These are phyloP conservation scores for Diaporthe eres DNA, from an alignment of 2,329 filamentous ascomycete species.

Conservation along the genomic window DNA sequence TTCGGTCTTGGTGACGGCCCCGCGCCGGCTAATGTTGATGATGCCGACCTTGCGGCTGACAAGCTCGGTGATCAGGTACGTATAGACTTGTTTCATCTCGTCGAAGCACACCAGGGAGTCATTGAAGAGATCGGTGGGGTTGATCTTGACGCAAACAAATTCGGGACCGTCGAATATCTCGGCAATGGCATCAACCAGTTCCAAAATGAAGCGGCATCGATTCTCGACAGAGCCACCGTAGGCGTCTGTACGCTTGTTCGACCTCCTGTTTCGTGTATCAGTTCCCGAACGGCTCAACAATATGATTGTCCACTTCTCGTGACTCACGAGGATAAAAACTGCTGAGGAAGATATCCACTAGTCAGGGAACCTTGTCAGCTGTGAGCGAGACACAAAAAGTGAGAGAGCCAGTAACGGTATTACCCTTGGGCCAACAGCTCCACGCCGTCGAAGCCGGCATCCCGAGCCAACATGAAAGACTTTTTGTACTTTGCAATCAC, in stretches of 20 bases:
- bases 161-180: constrained; percentile 43
- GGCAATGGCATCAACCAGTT: constrained; percentile 56
- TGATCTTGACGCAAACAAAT: constrained; percentile 60
- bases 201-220: constrained; percentile 61
- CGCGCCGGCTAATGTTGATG: constrained; percentile 56
- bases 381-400: not conserved
- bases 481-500: constrained; percentile 43
- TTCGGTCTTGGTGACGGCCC: not conserved
- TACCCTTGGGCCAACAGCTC: constrained; percentile 47
- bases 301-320: too few species aligned
- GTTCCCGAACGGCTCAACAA: too few species aligned
- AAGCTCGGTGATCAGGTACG: constrained; percentile 60
- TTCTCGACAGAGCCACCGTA: constrained; percentile 67
- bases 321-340: constrained; percentile 36
- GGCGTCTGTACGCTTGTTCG: constrained; percentile 63
- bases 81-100: constrained; percentile 52
- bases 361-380: not conserved
- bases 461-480: constrained; percentile 41
- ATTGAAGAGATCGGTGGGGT: constrained; percentile 64
- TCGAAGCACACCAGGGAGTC: constrained; percentile 53
- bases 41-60: constrained; percentile 63
- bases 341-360: constrained; percentile 36
- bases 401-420: not conserved
- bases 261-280: constrained; percentile 44
- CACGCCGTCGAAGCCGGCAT: constrained; percentile 65